Evolutionary conservation across 2,329 filamentous ascomycete genomes (phyloP), one percentile per base, ranked within the genome.

Genomic region (Cordyceps fumosorosea): DNA sequence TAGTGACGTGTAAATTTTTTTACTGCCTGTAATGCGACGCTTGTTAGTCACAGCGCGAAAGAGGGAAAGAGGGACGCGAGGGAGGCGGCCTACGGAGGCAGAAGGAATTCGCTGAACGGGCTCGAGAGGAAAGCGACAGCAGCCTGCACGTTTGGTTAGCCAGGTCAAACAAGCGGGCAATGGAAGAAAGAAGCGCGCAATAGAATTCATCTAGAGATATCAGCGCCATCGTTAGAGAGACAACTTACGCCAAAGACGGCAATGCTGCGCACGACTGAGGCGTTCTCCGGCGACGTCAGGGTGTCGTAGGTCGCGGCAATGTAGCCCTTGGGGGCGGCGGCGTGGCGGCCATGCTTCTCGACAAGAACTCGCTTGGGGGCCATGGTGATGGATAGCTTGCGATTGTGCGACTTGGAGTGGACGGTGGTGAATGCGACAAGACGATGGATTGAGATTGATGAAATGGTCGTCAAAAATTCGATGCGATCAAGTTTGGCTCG

Each of bases 81-180:
- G 12, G 20, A 10, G 45, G 16, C 14, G 8, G 72, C 81, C 75
- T 76, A 85, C 83, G 85, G 84, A 73, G 87, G 87, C 66, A 89
- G 80, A 63, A 90, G 80, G 69, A 84, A 77, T 71, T 89, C 87
- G 74, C 84, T 83, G 79, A 85, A 87, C 60, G 84, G 83, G 77
- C 86, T 89, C 63, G 85, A 80, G 67, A 90, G 80, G 74, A 90
- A 86, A 44, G 85, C 81, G 60, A 89, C 81, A 50, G 85, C 86
- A 67, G 78, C 83, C 86, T 89, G 63, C 63, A 29, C 4, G 47
- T 29, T 29, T 47, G 44, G 20, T 56, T 68, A 52, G 67, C 63
- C 44, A 54, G 37, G 54, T n/a, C 26, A 24, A 20, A 40, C 16
- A 16, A 5, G 40, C 16, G 40, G 40, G 2, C 12, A 3, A 8